These are phyloP conservation scores for Leccinum rimulosum DNA, from an alignment of 768 basidiomycete species.

Conservation along the genomic window DNA sequence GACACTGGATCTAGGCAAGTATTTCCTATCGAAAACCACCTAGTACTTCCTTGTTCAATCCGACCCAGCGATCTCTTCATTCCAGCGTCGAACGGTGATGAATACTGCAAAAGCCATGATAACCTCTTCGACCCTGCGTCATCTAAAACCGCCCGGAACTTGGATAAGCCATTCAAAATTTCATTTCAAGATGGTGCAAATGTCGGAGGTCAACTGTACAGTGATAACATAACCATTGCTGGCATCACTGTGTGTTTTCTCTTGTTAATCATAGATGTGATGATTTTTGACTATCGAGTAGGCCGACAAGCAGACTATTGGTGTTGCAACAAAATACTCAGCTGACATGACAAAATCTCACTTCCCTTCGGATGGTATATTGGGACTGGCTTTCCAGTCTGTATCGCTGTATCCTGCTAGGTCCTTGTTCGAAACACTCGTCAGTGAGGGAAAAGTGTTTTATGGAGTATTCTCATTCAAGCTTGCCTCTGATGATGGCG, in stretches of 20 bases:
- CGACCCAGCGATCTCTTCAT: too few species aligned
- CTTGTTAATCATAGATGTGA: not conserved
- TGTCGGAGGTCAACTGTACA: not conserved
- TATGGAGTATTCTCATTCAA: not conserved
- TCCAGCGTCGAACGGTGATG: too few species aligned
- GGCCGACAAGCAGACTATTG: not conserved
- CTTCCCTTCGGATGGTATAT: not conserved
- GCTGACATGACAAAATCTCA: rapidly evolving
- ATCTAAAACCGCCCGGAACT: not conserved
- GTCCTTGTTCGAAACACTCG: not conserved
- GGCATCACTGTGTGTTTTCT: not conserved
- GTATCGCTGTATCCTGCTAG: not conserved
- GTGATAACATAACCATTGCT: not conserved
- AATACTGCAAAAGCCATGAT: too few species aligned
- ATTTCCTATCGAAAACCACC: too few species aligned
- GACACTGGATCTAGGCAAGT: too few species aligned
- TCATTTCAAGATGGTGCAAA: not conserved
- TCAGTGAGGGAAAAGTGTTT: not conserved
- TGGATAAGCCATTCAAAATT: not conserved
- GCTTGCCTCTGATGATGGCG: not conserved
- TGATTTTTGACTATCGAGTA: not conserved
- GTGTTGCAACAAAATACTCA: not conserved
- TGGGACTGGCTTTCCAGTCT: not conserved
- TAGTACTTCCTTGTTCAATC: too few species aligned
- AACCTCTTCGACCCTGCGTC: not conserved